Evolutionary conservation across 805 yeast genomes (phyloP).

Genomic region (Candida montana): DNA sequence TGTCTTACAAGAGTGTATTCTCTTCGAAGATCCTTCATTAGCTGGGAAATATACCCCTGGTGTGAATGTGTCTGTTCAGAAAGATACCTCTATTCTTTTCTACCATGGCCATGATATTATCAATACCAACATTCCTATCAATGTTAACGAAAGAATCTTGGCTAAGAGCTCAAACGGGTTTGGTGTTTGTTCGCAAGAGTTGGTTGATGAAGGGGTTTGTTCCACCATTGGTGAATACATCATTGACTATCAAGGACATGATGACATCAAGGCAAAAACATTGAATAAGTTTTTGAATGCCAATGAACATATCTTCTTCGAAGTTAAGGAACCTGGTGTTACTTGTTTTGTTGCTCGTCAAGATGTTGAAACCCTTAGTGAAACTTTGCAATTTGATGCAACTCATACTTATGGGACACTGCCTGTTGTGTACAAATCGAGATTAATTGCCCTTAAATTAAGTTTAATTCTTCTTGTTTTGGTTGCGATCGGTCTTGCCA

Average conservation of each 20-base stretch:
- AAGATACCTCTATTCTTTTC: conserved; percentile 4
- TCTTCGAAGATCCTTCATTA: conserved; percentile 20
- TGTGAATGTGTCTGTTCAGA: conserved; percentile 15
- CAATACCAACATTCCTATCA: conserved; percentile 13
- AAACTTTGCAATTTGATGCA: conserved; percentile 3
- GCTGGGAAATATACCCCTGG: conserved; percentile 20
- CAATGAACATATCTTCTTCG: neutral
- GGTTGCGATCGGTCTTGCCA: too few species aligned
- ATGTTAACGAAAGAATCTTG: conserved; percentile 4
- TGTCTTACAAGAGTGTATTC: neutral
- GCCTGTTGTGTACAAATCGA: neutral
- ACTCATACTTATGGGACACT: conserved; percentile 10
- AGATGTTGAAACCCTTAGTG: conserved; percentile 9
- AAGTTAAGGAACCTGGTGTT: conserved; percentile 5
- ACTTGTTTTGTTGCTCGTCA: conserved; percentile 13
- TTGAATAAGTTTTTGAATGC: conserved; percentile 1
- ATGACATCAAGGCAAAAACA: conserved; percentile 1
- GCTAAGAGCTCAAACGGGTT: conserved; percentile 9
- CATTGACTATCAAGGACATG: neutral
- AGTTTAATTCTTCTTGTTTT: too few species aligned
- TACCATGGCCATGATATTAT: conserved; percentile 9
- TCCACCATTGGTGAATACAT: conserved; percentile 12
- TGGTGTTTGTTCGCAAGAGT: conserved; percentile 13
- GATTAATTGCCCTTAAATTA: too few species aligned
- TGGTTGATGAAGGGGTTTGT: conserved; percentile 9